Base-by-base conservation (phyloP, 164 flowering plant species). In the Vitis rupestris region DNA sequence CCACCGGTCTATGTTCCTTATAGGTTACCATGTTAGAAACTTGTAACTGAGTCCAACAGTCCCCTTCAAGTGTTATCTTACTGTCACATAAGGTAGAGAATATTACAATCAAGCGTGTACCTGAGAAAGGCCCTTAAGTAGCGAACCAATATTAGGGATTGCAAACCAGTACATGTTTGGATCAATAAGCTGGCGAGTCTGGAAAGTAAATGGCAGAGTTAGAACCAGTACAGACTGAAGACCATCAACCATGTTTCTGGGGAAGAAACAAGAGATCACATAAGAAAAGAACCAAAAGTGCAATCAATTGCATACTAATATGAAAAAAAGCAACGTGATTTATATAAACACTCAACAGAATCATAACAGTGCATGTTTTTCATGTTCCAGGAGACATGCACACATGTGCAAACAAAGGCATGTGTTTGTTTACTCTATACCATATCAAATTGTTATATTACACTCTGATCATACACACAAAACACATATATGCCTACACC, bases 181-280 rank as follows among this genome's bases (percentile, higher is more conserved):
- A 82, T 93, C 98, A 70, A 91, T 84, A 75, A 93, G 84, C 78
- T 95, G 97, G 63, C 97, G 90, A 44, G 90, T 88, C 99, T 95
- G 70, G 72, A 83, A 79, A 37, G 17, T 62, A 60, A 70, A 27
- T 8, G 8, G n/a, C 61, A 68, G 19, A 12, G 64, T 78, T 67
- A 65, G 74, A 51, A 71, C 44, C 23, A 50, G 10, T 55, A 50
- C 54, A 62, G 17, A 54, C 15, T 44, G 17, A 15, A 53, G 56
- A n/a, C 56, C 56, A 53, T 53, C n/a, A 53, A 53, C 44, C 44
- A 37, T 37, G 44, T 37, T 37, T 37, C 44, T 37, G 44, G 44
- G 44, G 7, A 37, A 37, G 44, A 37, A 37, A 37, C 44, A 37
- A 37, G 44, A 37, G 44, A 37, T 3, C 44, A 37, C 44, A 37